Base-by-base conservation (phyloP, 208 protist species). In the Crithidia expoeki region DNA sequence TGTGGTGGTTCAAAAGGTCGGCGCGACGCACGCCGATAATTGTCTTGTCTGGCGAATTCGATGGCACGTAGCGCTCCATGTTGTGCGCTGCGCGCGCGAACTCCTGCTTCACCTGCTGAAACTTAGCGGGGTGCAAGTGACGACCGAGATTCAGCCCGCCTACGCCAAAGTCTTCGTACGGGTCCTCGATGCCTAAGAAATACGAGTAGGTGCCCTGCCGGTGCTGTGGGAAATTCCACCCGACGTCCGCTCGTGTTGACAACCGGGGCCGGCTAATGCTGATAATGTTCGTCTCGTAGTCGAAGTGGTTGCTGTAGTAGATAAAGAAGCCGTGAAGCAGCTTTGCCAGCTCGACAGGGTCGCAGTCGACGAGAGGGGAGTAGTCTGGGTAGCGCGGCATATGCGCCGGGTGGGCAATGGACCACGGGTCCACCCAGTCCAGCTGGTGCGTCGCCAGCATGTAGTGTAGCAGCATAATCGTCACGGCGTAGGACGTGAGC, bases 401-500 rank as follows among this genome's bases (percentile, higher is more conserved):
- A 69, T 96, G 89, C 0, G 85, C 89, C 7, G 92, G 92, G 67
- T 96, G 92, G 12, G 84, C 89, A 4, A 96, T 66, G 9, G 89
- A 91, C 87, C 89, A 96, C 27, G 92, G 92, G 55, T 96, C 92
- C 10, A 96, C 66, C 89, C 92, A 96, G 40, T 60, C 62, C 51
- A 93, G 49, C 76, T 94, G 89, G 0, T 71, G 80, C 55, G 89
- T 89, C n/a, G 76, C 92, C 1, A 96, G 72, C 44, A 96, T 72
- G 70, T 94, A 96, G 77, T 96, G 88, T 55, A 96, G 59, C 77
- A 93, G 90, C 70, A 96, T 67, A 12, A 96, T 71, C 4, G 88
- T 94, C n/a, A 96, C 85, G 3, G 92, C 89, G 72, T 96, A 96
- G 4, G 92, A 94, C 17, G 89, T 96, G 25, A 96, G 81, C 89